Evolutionary conservation across 1,284 basidiomycete genomes (phyloP).

Genomic region (Cronartium quercuum): DNA sequence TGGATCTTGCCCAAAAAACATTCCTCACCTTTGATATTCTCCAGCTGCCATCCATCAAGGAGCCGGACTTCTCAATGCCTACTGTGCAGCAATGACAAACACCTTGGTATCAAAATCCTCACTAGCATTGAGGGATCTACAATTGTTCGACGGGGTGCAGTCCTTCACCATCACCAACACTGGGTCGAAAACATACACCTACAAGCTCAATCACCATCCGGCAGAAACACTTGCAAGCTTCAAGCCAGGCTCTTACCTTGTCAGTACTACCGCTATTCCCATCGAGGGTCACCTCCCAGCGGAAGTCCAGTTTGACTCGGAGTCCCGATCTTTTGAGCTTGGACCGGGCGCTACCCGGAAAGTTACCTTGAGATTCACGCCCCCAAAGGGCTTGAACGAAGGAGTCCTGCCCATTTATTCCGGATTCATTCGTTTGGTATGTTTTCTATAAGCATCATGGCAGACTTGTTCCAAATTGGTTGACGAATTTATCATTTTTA

Average conservation of each 20-base stretch:
- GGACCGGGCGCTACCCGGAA: constrained; percentile 9
- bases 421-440: constrained; percentile 30
- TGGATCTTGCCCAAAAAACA: not conserved
- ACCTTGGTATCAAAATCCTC: constrained; percentile 21
- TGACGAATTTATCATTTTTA: not conserved
- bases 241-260: not conserved
- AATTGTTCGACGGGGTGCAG: not conserved
- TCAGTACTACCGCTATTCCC: not conserved
- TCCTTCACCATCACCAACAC: constrained; percentile 5
- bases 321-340: not conserved
- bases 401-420: constrained; percentile 22
- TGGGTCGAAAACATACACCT: not conserved
- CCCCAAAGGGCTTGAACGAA: not conserved
- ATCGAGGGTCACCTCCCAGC: not conserved
- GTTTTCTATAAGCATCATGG: not conserved
- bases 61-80: constrained; percentile 32
- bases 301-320: not conserved
- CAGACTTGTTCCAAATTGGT: not conserved
- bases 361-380: not conserved
- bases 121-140: constrained; percentile 13
- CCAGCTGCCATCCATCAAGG: constrained; percentile 34
- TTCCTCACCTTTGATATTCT: not conserved
- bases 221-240: constrained; percentile 8
- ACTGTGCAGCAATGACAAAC: constrained; percentile 32
- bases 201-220: constrained; percentile 11